Evolutionary conservation across 148 eudicot genomes (phyloP), one percentile per base, ranked within the genome.

Genomic region (Rhododendron ferrugineum): DNA sequence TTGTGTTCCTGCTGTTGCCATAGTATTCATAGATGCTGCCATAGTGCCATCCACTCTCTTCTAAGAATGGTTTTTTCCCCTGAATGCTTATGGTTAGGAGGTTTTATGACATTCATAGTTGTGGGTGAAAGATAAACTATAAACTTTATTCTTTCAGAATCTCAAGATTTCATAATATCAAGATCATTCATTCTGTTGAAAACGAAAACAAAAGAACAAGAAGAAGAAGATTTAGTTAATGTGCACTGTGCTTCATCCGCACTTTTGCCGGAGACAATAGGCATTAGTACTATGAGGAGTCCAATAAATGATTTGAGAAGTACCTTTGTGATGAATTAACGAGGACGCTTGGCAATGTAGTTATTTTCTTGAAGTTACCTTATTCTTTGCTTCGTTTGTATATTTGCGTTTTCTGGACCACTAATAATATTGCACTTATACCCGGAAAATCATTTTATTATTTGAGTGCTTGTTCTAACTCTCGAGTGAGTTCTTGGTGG

Each of bases 121-220:
- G 11, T 6, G n/a, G 44, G 80, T 42, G 50, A 22, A 77, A 42
- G 42, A 3, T 20, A 37, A 23, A 11, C 10, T 5, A 16, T 5
- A 16, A 16, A 20, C 9, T 37, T 16, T 18, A 37, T 18, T 2
- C 13, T 40, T 40, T 76, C 44, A 22, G 54, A 44, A 78, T 23
- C 15, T 46, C 46, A n/a, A 44, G 46, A 26, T 5, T 10, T 10
- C 50, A 78, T n/a, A 2, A 26, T 26, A 34, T 78, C 36, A 47
- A 47, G 81, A 78, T 78, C 36, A 26, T 13, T 78, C 81, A 26
- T 47, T 16, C 40, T 16, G 80, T 78, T 79, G 64, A 79, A 79
- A 15, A 49, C 8, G 7, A 49, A 79, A 47, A 78, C 6, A 30
- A 18, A 78, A 11, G 30, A 47, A 78, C 28, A 26, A 70, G 20